phyloP scores from a whole-genome alignment of 2,329 filamentous ascomycete genomes.

The Atkinsonella texensis region DNA sequence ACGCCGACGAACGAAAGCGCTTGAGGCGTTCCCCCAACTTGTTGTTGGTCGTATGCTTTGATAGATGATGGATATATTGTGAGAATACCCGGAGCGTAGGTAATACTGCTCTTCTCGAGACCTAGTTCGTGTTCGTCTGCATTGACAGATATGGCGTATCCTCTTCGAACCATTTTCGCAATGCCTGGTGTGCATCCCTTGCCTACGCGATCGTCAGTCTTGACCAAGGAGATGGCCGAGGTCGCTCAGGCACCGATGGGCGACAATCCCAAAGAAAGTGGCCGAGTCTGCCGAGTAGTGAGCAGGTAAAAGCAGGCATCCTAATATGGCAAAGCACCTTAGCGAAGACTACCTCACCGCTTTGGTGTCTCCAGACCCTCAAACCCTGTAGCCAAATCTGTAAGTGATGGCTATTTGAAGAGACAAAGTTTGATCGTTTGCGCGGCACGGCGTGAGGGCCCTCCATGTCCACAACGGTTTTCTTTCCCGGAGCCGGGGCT shows the following conservation, averaged over 20 bases:
- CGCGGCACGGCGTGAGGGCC: not conserved
- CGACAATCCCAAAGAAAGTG: not conserved
- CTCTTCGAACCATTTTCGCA: no score
- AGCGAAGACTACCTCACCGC: not conserved
- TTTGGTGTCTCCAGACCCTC: not conserved
- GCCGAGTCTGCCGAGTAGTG: not conserved
- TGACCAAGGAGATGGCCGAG: not conserved
- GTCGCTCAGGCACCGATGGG: not conserved
- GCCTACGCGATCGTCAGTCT: not conserved
- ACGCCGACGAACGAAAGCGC: no score
- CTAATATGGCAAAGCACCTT: not conserved
- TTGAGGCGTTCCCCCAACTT: no score
- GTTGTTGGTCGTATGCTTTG: no score
- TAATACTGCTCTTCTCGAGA: no score
- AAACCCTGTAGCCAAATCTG: conserved; percentile 4
- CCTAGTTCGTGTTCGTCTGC: no score
- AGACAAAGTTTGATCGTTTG: not conserved
- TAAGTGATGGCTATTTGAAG: conserved; percentile 1
- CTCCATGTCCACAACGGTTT: not conserved
- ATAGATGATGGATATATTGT: no score
- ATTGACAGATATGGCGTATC: no score
- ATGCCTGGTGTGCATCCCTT: no score
- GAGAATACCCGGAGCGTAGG: no score
- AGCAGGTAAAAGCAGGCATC: not conserved
- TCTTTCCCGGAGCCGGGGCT: not conserved